phyloP scores from a whole-genome alignment of 306 rosid genomes.

The Myrica gale region DNA sequence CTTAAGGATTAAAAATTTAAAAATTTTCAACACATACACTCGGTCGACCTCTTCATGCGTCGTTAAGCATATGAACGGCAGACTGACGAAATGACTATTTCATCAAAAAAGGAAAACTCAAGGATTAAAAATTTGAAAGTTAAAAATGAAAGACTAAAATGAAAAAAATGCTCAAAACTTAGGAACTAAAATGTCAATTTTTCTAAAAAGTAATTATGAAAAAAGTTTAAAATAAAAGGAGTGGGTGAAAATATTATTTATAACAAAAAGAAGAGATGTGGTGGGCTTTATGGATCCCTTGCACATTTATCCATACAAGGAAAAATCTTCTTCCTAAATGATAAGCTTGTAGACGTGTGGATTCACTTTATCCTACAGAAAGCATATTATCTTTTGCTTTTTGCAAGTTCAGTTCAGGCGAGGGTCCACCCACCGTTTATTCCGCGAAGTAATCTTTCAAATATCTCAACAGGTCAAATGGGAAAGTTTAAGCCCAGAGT shows the following conservation, averaged over 20 bases:
- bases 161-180: no score
- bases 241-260: background rate
- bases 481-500: no score
- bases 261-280: background rate
- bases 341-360: constrained; percentile 20
- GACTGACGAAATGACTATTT: no score
- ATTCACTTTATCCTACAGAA: constrained; percentile 9
- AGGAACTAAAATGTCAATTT: no score
- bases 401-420: constrained; percentile 11
- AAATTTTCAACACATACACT: no score
- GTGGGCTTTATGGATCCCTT: background rate
- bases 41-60: no score
- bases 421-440: constrained; percentile 39
- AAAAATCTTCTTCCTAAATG: constrained; percentile 20
- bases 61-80: no score
- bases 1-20: no score
- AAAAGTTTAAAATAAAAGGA: background rate
- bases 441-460: constrained; percentile 18
- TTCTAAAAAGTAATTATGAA: background rate
- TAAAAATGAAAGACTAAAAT: no score
- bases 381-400: constrained; percentile 38
- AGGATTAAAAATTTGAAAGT: no score
- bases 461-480: no score
- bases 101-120: no score
- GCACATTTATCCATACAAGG: background rate